Conservation (phyloP, 2,329 filamentous ascomycete genomes). For the Simplicillium sp. region DNA sequence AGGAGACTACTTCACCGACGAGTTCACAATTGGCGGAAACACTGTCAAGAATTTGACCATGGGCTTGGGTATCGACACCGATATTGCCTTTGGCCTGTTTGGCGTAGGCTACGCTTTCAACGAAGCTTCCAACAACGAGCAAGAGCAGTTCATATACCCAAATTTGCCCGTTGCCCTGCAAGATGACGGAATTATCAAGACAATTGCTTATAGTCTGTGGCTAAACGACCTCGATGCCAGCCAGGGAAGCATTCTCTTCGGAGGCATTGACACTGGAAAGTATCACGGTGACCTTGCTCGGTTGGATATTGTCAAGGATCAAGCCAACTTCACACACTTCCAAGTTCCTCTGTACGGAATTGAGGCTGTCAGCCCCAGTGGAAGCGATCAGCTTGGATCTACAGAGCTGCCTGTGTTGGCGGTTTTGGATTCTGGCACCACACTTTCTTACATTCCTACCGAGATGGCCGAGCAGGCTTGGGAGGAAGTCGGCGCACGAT, state of each 20-base stretch:
- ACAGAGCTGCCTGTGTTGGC: constrained; percentile 41
- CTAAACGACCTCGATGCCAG: constrained; percentile 48
- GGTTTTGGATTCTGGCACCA: constrained; percentile 68
- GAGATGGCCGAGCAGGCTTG: constrained; percentile 45
- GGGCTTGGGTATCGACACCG: constrained; percentile 45
- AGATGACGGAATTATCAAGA: constrained; percentile 52
- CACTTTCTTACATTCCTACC: constrained; percentile 58
- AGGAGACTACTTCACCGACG: constrained; percentile 51
- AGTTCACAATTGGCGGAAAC: constrained; percentile 43
- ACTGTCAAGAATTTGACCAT: constrained; percentile 46
- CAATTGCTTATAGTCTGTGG: constrained; percentile 64
- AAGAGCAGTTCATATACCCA: constrained; percentile 26
- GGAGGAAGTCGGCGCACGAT: constrained; percentile 44
- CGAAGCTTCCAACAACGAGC: constrained; percentile 28
- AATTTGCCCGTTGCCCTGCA: constrained; percentile 60
- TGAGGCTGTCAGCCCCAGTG: constrained; percentile 35
- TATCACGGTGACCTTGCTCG: constrained; percentile 54
- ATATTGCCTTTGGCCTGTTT: constrained; percentile 47
- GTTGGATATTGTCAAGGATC: constrained; percentile 43
- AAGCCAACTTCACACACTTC: constrained; percentile 35
- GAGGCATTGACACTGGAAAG: constrained; percentile 70
- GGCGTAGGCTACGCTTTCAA: constrained; percentile 51
- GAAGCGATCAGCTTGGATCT: constrained; percentile 36
- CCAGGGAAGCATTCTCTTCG: constrained; percentile 66
- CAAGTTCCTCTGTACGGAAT: constrained; percentile 38